phyloP scores from a whole-genome alignment of 345 rosid genomes.

The Melaleuca quinquenervia region DNA sequence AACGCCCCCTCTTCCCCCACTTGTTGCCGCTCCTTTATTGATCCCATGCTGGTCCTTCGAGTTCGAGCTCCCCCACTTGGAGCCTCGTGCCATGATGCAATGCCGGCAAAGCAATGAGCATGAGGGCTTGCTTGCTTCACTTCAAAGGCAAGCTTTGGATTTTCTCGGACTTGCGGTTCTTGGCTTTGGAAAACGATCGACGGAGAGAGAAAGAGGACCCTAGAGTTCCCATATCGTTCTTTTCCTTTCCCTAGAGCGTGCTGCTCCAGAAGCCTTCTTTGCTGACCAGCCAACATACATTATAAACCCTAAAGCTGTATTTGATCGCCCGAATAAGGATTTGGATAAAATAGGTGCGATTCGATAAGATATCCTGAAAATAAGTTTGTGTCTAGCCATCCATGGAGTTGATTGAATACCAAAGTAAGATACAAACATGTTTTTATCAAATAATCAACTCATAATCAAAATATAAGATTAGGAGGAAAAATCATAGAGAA shows the following conservation, averaged over 20 bases:
- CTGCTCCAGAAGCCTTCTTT: neutral
- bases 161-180: neutral
- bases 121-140: neutral
- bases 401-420: neutral
- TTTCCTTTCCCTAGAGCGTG: too few relatives aligned
- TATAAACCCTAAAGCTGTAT: neutral
- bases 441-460: neutral
- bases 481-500: neutral
- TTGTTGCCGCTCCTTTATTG: neutral
- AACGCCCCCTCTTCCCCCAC: neutral
- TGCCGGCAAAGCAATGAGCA: neutral
- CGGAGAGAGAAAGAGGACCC: neutral
- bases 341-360: neutral
- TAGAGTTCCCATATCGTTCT: too few relatives aligned
- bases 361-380: neutral
- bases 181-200: neutral
- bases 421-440: neutral
- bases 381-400: neutral
- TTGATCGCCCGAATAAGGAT: neutral
- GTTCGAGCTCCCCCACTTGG: neutral
- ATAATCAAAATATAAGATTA: neutral
- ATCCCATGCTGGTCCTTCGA: neutral
- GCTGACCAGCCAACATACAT: neutral
- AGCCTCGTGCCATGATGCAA: neutral
- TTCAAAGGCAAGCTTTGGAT: neutral